These are phyloP conservation scores for Cyclotella kingstonii DNA, from an alignment of 108 stramenopile genomes.

Conservation along the genomic window DNA sequence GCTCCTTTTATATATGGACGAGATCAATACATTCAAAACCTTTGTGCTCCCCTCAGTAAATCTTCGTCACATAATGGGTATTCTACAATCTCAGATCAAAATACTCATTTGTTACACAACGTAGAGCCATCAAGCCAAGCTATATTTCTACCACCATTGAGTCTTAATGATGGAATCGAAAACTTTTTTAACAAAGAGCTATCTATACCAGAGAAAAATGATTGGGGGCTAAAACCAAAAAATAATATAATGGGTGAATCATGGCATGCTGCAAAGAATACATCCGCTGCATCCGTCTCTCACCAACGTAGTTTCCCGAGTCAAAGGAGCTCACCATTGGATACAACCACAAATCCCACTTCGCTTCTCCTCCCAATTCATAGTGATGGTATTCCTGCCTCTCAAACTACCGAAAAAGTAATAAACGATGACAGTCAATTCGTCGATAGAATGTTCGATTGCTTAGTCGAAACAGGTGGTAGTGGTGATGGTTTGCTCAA, in stretches of 20 bases:
- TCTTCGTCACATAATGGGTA: no score
- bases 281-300: neutral
- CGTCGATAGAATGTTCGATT: slow-evolving; percentile 48
- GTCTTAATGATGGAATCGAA: slow-evolving; percentile 7
- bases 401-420: slow-evolving; percentile 4
- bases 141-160: neutral
- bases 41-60: slow-evolving; percentile 7
- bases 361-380: slow-evolving; percentile 5
- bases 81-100: slow-evolving; percentile 23
- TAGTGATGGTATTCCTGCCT: neutral
- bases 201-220: slow-evolving; percentile 17
- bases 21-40: no score
- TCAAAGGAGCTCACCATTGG: slow-evolving; percentile 5
- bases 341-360: slow-evolving; percentile 4
- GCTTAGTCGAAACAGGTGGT: slow-evolving; percentile 15
- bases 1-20: no score
- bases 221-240: slow-evolving; percentile 18
- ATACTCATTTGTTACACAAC: slow-evolving; percentile 14
- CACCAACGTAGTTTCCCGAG: slow-evolving; percentile 21
- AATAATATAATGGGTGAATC: slow-evolving; percentile 12
- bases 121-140: slow-evolving; percentile 12
- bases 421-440: slow-evolving; percentile 42
- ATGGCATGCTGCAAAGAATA: slow-evolving; percentile 26
- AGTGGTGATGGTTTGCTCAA: slow-evolving; percentile 34
- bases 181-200: slow-evolving; percentile 13